These are phyloP conservation scores for Suillus occidentalis DNA, from an alignment of 768 basidiomycete genomes.

Conservation along the genomic window DNA sequence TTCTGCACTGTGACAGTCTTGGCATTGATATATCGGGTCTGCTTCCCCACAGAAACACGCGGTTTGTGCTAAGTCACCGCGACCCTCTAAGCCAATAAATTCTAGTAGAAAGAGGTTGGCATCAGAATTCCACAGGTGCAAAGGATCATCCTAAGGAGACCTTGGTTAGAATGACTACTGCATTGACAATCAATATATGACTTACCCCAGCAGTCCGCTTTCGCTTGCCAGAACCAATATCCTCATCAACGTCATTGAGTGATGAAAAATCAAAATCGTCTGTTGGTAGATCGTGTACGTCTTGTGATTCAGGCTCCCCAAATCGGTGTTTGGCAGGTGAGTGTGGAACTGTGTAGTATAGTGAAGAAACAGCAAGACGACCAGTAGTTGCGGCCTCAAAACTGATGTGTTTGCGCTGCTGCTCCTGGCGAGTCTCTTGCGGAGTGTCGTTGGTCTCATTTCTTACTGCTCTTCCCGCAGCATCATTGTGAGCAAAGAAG, in stretches of 20 bases:
- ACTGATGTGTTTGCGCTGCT: neutral
- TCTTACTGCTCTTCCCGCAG: neutral
- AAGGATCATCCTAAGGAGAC: slow-evolving; percentile 3
- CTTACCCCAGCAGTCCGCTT: neutral
- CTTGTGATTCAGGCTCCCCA: neutral
- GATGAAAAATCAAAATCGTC: neutral
- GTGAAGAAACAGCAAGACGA: neutral
- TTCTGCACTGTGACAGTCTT: neutral
- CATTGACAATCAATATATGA: neutral
- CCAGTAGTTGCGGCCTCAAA: neutral
- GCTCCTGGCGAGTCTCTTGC: neutral
- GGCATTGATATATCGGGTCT: neutral
- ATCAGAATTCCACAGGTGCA: neutral
- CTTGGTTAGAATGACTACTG: neutral
- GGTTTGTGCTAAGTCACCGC: neutral
- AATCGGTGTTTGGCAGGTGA: neutral
- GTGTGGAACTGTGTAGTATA: neutral
- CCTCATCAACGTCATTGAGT: neutral
- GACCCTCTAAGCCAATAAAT: slow-evolving; percentile 1
- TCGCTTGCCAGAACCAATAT: neutral
- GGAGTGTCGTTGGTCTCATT: neutral
- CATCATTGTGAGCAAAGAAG: neutral
- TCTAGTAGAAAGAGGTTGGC: neutral
- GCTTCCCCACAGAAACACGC: neutral
- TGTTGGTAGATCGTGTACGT: neutral